Evolutionary conservation across 2,329 filamentous ascomycete genomes (phyloP).

Genomic region (Hymenoscyphus repandus): DNA sequence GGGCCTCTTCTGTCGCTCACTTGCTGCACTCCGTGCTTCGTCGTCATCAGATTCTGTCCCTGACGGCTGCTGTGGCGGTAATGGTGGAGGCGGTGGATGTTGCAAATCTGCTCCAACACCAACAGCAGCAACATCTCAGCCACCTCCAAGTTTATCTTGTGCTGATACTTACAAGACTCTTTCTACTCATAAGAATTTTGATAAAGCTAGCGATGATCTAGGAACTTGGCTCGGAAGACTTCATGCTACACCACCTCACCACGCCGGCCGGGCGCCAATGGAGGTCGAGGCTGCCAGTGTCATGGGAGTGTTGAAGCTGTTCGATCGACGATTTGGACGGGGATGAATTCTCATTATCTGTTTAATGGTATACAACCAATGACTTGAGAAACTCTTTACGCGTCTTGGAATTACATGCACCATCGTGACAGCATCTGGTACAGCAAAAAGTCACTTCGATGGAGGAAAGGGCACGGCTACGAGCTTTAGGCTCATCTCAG

Average conservation of each 20-base stretch:
- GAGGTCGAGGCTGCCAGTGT: constrained; percentile 80
- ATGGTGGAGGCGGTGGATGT: constrained; percentile 54
- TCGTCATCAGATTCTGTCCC: constrained; percentile 24
- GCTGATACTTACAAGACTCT: constrained; percentile 76
- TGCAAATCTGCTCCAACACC: constrained; percentile 42
- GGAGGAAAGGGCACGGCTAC: too few species aligned
- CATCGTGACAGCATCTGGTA: neutral
- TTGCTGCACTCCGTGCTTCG: constrained; percentile 54
- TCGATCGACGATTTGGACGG: constrained; percentile 67
- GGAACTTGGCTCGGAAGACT: constrained; percentile 72
- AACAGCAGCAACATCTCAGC: constrained; percentile 24
- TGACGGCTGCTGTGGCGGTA: constrained; percentile 59
- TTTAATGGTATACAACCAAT: too few species aligned
- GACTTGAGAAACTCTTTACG: too few species aligned
- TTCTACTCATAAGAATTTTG: constrained; percentile 70
- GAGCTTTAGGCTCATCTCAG: neutral
- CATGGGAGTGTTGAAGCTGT: constrained; percentile 78
- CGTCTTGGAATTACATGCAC: neutral
- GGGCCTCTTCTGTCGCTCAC: constrained; percentile 75
- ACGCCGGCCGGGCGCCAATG: constrained; percentile 49
- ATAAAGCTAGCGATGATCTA: constrained; percentile 67
- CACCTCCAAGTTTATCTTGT: constrained; percentile 55
- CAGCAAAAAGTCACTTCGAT: too few species aligned
- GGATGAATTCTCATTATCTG: constrained; percentile 20
- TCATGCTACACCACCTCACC: constrained; percentile 45